phyloP scores from a whole-genome alignment of 805 yeast species.

The Komagataella mondaviorum region DNA sequence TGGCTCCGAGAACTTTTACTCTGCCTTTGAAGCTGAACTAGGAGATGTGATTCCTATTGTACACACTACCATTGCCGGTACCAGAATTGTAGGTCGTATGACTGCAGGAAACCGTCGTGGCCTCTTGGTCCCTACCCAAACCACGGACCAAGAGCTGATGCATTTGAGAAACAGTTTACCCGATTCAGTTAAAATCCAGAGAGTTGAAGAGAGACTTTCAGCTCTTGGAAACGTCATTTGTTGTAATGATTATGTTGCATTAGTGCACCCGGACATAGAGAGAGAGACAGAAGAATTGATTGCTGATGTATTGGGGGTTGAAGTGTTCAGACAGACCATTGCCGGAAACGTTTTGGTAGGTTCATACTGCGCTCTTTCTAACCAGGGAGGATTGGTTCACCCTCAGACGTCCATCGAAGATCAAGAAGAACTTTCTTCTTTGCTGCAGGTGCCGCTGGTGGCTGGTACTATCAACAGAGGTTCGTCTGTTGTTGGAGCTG shows the following conservation, averaged over 20 bases:
- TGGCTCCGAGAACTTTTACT: slow-evolving; percentile 73
- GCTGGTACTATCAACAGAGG: slow-evolving; percentile 99
- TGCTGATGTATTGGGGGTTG: slow-evolving; percentile 96
- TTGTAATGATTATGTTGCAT: slow-evolving; percentile 97
- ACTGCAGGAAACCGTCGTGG: slow-evolving; percentile 99
- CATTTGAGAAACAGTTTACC: slow-evolving; percentile 95
- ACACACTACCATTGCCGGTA: slow-evolving; percentile 96
- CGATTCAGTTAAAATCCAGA: slow-evolving; percentile 86
- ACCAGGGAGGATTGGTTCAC: slow-evolving; percentile 97
- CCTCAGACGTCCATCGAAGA: slow-evolving; percentile 96
- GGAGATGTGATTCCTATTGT: slow-evolving; percentile 95
- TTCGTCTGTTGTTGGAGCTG: slow-evolving; percentile 95
- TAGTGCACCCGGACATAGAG: slow-evolving; percentile 98
- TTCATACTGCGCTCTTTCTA: slow-evolving; percentile 85
- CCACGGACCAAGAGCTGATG: slow-evolving; percentile 96
- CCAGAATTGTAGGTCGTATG: slow-evolving; percentile 96
- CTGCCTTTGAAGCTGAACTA: slow-evolving; percentile 94
- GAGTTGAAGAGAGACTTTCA: slow-evolving; percentile 94
- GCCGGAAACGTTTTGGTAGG: slow-evolving; percentile 98
- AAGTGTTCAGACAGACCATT: slow-evolving; percentile 96
- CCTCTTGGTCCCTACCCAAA: slow-evolving; percentile 89
- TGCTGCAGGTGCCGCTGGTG: slow-evolving; percentile 92
- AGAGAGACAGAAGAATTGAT: slow-evolving; percentile 98
- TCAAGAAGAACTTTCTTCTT: slow-evolving; percentile 92
- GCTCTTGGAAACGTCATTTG: slow-evolving; percentile 97